Evolutionary conservation across 768 basidiomycete species (phyloP).

Genomic region (Udeniomyces megalosporus): DNA sequence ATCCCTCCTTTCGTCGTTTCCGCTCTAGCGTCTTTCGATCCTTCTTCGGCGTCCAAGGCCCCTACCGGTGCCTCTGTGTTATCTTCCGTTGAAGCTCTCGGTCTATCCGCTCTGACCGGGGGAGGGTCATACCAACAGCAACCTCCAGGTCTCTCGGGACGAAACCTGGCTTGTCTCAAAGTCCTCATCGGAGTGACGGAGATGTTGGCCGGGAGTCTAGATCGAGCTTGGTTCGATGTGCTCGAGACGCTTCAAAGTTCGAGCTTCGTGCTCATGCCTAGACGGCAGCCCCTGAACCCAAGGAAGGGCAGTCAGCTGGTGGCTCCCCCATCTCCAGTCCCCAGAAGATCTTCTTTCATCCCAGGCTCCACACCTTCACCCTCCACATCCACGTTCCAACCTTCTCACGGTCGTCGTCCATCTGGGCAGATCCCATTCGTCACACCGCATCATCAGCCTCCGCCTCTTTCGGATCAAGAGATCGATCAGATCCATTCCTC

Average conservation of each 20-base stretch:
- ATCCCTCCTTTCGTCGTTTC: slow-evolving; percentile 83
- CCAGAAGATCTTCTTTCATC: slow-evolving; percentile 3
- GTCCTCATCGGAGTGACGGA: slow-evolving; percentile 59
- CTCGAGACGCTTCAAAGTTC: slow-evolving; percentile 87
- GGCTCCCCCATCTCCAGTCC: not conserved
- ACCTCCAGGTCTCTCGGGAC: slow-evolving; percentile 63
- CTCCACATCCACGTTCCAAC: not conserved
- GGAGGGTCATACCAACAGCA: slow-evolving; percentile 26
- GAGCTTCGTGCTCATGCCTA: slow-evolving; percentile 55
- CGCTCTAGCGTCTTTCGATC: slow-evolving; percentile 44
- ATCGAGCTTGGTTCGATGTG: slow-evolving; percentile 74
- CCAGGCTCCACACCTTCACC: slow-evolving; percentile 17
- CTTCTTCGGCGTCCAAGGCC: not conserved
- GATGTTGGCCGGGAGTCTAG: slow-evolving; percentile 68
- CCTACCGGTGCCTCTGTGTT: not conserved
- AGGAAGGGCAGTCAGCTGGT: not conserved
- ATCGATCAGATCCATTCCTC: slow-evolving; percentile 53
- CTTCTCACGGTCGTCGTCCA: not conserved
- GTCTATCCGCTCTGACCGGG: slow-evolving; percentile 34
- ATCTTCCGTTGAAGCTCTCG: slow-evolving; percentile 42
- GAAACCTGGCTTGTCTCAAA: slow-evolving; percentile 81
- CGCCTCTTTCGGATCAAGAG: slow-evolving; percentile 49
- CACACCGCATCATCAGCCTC: slow-evolving; percentile 25
- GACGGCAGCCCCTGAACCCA: slow-evolving; percentile 3
- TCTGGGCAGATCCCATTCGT: slow-evolving; percentile 11